Base-by-base conservation (phyloP, 352 stramenopile species). In the Globisporangium abappressorium region DNA sequence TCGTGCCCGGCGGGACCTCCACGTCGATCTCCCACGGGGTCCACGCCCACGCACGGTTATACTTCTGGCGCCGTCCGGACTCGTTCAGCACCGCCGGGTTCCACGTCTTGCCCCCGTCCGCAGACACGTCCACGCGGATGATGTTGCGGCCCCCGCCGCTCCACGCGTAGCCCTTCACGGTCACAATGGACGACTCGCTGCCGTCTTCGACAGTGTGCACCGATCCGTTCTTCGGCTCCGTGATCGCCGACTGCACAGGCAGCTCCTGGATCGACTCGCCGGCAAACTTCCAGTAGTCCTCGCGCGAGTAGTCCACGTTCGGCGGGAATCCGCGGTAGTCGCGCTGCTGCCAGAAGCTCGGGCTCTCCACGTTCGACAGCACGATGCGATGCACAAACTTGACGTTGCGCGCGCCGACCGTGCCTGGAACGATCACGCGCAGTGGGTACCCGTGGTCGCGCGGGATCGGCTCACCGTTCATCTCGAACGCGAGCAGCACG, bases 401-500 rank as follows among this genome's bases (percentile, higher is more conserved):
- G 51, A 99, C 96, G 71, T 98, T 98, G 6, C 98, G 89, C 28
- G 97, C 96, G 9, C 93, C 97, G 12, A 98, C 92, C 33, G 84
- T 94, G 3, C 98, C 98, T 6, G 98, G 98, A 8, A 99, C 94
- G 53, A 99, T 97, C 24, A 97, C 81, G 22, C 98, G 92, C 28
- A 99, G 65, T 14, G 98, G 98, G 73, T 92, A 99, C 8, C 98
- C 97, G 72, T 99, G 98, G 76, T 99, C 97, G 2, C 93, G 84
- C 11, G 93, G 91, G 56, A 97, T 91, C 5, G 83, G 84, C 68
- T 93, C 83, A 8, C 84, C 98, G 73, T 99, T 99, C 97, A 99
- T 99, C 85, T 99, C 95, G 66, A 99, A 99, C 4, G 96, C 97
- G n/a, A 99, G 72, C 59, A 99, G 78, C 8, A 98, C 94, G 67